Conservation (phyloP, 1,284 basidiomycete species). For the Schizopora paradoxa region DNA sequence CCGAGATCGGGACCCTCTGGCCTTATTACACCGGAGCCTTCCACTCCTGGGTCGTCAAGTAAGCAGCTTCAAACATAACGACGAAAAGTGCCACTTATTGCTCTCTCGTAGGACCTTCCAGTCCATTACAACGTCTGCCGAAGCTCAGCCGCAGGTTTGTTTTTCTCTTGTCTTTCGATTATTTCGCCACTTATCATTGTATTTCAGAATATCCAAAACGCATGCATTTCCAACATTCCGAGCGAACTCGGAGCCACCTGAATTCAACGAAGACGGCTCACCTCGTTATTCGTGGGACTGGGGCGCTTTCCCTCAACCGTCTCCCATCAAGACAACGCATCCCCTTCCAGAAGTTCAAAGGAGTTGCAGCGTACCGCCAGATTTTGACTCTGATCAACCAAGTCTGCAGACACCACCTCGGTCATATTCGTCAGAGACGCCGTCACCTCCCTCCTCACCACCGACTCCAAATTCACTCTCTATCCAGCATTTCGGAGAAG, state of each 20-base stretch:
- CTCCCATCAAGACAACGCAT: conserved; percentile 54
- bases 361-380: conserved; percentile 54
- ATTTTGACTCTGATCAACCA: conserved; percentile 11
- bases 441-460: conserved; percentile 2
- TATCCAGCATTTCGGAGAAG: conserved; percentile 36
- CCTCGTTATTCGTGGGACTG: conserved; percentile 80
- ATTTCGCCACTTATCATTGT: no score
- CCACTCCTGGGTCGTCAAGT: conserved; percentile 15
- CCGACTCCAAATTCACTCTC: background rate
- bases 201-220: no score
- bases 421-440: conserved; percentile 28
- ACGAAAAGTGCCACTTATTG: background rate
- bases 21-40: conserved; percentile 9
- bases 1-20: conserved; percentile 13
- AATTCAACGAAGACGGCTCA: conserved; percentile 26
- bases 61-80: background rate
- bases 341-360: conserved; percentile 33
- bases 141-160: no score
- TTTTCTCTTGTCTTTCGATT: no score
- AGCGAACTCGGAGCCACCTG: conserved; percentile 56
- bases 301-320: conserved; percentile 79
- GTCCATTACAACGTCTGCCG: conserved; percentile 7
- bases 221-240: conserved; percentile 40
- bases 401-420: conserved; percentile 1
- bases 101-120: conserved; percentile 15